phyloP scores from a whole-genome alignment of 2,329 filamentous ascomycete species.

The Microcera coccophila region DNA sequence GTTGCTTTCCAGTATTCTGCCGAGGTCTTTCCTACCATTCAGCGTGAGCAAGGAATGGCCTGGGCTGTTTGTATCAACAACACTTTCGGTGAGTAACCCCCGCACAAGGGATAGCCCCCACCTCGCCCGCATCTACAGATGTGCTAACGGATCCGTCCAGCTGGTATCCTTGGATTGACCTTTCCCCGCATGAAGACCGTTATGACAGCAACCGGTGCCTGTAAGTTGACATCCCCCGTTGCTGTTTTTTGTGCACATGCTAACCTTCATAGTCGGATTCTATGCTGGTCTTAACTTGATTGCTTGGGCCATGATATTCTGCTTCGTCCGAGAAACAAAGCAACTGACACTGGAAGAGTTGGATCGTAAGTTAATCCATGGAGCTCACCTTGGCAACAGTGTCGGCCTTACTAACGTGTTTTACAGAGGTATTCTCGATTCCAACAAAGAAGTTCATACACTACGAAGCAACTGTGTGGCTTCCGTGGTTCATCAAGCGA shows the following conservation, averaged over 20 bases:
- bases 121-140: too few relatives aligned
- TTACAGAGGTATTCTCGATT: background rate
- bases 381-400: too few relatives aligned
- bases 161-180: background rate
- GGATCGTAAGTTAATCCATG: slow-evolving; percentile 18
- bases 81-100: slow-evolving; percentile 24
- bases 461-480: slow-evolving; percentile 31
- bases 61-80: slow-evolving; percentile 49
- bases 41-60: slow-evolving; percentile 64
- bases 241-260: too few relatives aligned
- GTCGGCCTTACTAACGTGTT: background rate
- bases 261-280: slow-evolving; percentile 36
- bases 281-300: slow-evolving; percentile 45
- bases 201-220: slow-evolving; percentile 3
- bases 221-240: too few relatives aligned
- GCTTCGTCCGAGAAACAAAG: slow-evolving; percentile 47
- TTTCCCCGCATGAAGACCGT: background rate
- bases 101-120: too few relatives aligned
- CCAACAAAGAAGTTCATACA: slow-evolving; percentile 26
- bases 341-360: slow-evolving; percentile 44
- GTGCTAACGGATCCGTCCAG: too few relatives aligned
- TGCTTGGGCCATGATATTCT: slow-evolving; percentile 45
- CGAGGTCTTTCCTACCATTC: slow-evolving; percentile 63
- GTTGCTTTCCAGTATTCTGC: slow-evolving; percentile 63
- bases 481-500: slow-evolving; percentile 37